A percentile compares a stretch with the other conserved stretches of the same genome.
Evolutionary conservation across 345 rosid species (phyloP).

Genomic region (Abelmoschus esculentus): DNA sequence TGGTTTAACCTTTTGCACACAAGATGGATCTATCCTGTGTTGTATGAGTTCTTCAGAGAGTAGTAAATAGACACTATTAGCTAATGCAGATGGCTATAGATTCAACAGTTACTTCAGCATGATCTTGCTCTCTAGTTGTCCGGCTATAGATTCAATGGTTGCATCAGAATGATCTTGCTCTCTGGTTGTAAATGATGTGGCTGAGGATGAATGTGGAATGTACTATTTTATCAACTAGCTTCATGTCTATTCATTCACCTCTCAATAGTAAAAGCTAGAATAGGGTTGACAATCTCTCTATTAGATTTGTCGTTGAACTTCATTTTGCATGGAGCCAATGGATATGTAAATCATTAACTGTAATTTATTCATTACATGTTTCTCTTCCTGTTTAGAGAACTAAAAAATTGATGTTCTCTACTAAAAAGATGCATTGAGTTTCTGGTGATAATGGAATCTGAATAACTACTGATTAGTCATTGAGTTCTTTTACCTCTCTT

Average conservation of each 20-base stretch:
- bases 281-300: background rate
- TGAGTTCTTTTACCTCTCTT: background rate
- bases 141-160: background rate
- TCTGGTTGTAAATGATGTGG: background rate
- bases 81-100: background rate
- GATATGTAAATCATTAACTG: background rate
- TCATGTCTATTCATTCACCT: background rate
- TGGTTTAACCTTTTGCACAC: slow-evolving; percentile 3
- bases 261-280: background rate
- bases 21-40: background rate
- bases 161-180: background rate
- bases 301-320: background rate
- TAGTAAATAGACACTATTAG: background rate
- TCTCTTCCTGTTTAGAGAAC: background rate
- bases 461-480: background rate
- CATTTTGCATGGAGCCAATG: background rate
- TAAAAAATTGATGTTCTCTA: background rate
- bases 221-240: background rate
- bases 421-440: background rate
- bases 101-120: background rate
- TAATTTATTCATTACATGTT: background rate
- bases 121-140: background rate
- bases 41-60: background rate
- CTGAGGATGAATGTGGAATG: background rate
- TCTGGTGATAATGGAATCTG: background rate